Conservation (phyloP, 108 stramenopile species). For the Skeletonema tropicum region DNA sequence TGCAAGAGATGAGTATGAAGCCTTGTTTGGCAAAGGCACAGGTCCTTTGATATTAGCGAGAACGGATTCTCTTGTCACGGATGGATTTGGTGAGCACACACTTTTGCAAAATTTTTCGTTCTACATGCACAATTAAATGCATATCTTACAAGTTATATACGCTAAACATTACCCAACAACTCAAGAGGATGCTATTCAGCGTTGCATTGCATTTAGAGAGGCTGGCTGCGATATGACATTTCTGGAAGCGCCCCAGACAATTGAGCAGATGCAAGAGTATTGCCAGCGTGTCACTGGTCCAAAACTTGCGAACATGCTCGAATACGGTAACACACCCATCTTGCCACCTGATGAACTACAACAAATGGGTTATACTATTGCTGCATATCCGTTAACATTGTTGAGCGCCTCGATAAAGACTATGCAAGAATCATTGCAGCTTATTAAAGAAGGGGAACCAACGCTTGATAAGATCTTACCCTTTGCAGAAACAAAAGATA, state of each 20-base stretch:
- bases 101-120: neutral
- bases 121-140: neutral
- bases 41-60: slow-evolving; percentile 89
- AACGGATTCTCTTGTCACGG: slow-evolving; percentile 90
- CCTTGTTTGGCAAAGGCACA: slow-evolving; percentile 71
- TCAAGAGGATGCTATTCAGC: slow-evolving; percentile 85
- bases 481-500: slow-evolving; percentile 84
- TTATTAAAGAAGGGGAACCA: slow-evolving; percentile 78
- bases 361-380: slow-evolving; percentile 95
- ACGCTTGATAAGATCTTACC: slow-evolving; percentile 87
- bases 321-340: slow-evolving; percentile 91
- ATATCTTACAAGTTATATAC: neutral
- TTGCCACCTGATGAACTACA: slow-evolving; percentile 85
- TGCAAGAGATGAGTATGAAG: slow-evolving; percentile 90
- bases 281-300: slow-evolving; percentile 89
- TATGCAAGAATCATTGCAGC: slow-evolving; percentile 81
- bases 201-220: slow-evolving; percentile 91
- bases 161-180: neutral
- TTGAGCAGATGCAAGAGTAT: slow-evolving; percentile 91
- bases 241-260: slow-evolving; percentile 85
- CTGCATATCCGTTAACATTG: slow-evolving; percentile 95
- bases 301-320: slow-evolving; percentile 97
- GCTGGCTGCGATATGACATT: slow-evolving; percentile 95
- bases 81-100: slow-evolving; percentile 75
- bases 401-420: slow-evolving; percentile 93